These are phyloP conservation scores for Cladophialophora bantiana DNA, from an alignment of 2,329 filamentous ascomycete genomes.

Conservation along the genomic window DNA sequence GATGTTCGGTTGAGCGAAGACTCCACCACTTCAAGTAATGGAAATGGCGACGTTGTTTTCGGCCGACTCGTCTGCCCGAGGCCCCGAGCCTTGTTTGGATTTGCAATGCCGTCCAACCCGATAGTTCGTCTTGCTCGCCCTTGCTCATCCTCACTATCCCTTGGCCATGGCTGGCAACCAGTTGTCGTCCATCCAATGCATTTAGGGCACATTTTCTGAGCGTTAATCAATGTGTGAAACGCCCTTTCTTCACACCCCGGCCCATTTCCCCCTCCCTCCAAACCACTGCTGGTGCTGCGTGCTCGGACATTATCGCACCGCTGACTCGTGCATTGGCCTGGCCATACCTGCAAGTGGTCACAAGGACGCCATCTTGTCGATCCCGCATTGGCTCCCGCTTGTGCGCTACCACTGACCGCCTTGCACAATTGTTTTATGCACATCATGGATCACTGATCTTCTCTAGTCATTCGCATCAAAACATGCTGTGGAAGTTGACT, in stretches of 20 bases:
- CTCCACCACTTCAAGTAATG: conserved; percentile 7
- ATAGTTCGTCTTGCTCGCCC: background rate
- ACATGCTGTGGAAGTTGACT: background rate
- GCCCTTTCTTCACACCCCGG: background rate
- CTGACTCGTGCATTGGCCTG: background rate
- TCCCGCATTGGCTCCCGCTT: conserved; percentile 7
- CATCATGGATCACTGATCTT: conserved; percentile 4
- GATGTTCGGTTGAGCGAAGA: background rate
- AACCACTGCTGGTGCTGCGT: background rate
- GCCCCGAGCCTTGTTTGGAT: conserved; percentile 14
- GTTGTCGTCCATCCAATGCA: background rate
- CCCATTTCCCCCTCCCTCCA: background rate
- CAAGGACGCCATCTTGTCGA: conserved; percentile 14
- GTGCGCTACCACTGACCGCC: background rate
- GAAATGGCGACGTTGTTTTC: conserved; percentile 9
- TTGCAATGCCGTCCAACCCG: conserved; percentile 16
- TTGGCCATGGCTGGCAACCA: background rate
- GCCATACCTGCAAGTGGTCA: conserved; percentile 20
- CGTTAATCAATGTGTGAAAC: background rate
- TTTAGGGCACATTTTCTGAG: background rate
- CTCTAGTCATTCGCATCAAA: background rate
- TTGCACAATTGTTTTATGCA: conserved; percentile 20
- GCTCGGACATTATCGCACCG: background rate
- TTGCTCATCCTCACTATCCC: too few relatives aligned
- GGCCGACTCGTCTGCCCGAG: conserved; percentile 18